These are phyloP conservation scores for Russula brevipes DNA, from an alignment of 768 basidiomycete genomes.

Conservation along the genomic window DNA sequence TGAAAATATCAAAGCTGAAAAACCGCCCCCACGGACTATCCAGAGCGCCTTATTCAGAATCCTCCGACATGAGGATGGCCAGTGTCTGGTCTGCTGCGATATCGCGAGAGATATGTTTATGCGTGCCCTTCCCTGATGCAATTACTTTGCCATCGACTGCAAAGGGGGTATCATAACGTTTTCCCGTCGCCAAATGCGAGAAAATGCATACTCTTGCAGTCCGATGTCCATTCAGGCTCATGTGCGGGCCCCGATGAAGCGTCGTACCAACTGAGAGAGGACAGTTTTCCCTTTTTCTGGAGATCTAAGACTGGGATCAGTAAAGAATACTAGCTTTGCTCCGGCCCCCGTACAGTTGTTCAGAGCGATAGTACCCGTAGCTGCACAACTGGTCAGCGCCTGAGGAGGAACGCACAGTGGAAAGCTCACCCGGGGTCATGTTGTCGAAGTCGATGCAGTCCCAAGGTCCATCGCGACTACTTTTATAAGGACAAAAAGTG, in stretches of 20 bases:
- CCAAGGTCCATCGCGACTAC: not conserved
- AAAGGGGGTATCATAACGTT: not conserved
- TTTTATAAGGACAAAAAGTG: slow-evolving; percentile 13
- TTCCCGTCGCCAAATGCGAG: not conserved
- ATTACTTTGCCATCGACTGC: slow-evolving; percentile 22
- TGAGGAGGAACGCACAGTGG: not conserved
- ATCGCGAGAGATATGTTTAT: slow-evolving; percentile 22
- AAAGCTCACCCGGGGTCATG: slow-evolving; percentile 20
- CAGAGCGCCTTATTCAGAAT: not conserved
- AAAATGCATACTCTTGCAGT: slow-evolving; percentile 47
- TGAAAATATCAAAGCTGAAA: not conserved
- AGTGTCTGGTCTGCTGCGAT: slow-evolving; percentile 15
- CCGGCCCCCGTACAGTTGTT: slow-evolving; percentile 21
- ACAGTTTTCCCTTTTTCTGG: slow-evolving; percentile 31
- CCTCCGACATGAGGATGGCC: slow-evolving; percentile 8
- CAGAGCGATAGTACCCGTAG: slow-evolving; percentile 23
- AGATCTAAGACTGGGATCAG: slow-evolving; percentile 32
- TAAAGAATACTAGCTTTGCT: not conserved
- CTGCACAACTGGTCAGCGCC: slow-evolving; percentile 12
- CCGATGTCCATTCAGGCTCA: slow-evolving; percentile 45
- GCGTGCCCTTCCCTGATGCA: slow-evolving; percentile 17
- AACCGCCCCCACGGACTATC: not conserved
- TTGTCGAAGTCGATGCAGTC: not conserved
- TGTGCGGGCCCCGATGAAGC: slow-evolving; percentile 39
- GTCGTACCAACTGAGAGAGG: slow-evolving; percentile 42